A percentile compares a stretch with the other conserved stretches of the same genome.
These are phyloP conservation scores for Talaromyces sp. DNA, from an alignment of 2,329 filamentous ascomycete genomes.

Conservation along the genomic window DNA sequence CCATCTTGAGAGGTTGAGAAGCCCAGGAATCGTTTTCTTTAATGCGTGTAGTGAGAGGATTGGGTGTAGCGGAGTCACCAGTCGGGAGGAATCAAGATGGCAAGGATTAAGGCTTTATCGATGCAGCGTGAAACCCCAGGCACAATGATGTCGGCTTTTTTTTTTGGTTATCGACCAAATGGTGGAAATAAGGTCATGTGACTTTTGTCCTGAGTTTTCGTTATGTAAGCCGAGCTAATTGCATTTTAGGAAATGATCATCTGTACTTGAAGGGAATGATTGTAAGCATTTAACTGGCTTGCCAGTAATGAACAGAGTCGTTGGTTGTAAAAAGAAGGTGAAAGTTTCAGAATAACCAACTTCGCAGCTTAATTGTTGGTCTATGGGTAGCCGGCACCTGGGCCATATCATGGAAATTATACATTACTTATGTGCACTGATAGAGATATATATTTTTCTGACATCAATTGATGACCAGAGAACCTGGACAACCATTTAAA, in stretches of 20 bases:
- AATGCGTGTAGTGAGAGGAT: background rate
- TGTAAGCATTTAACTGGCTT: background rate
- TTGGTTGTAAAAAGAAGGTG: background rate
- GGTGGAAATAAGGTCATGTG: background rate
- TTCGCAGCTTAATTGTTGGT: background rate
- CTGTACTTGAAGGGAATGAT: background rate
- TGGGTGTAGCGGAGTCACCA: background rate
- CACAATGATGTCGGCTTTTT: background rate
- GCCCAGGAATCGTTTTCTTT: background rate
- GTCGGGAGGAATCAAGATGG: background rate
- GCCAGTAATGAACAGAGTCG: too few relatives aligned
- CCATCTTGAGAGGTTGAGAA: conserved; percentile 43
- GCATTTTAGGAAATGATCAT: background rate
- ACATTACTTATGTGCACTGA: too few relatives aligned
- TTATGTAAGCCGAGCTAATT: background rate
- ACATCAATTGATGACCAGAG: too few relatives aligned
- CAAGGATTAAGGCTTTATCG: background rate
- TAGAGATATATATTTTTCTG: too few relatives aligned
- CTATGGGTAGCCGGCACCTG: too few relatives aligned
- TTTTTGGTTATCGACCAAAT: background rate
- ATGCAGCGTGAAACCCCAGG: background rate
- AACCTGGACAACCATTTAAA: too few relatives aligned
- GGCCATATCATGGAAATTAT: too few relatives aligned
- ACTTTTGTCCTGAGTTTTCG: background rate
- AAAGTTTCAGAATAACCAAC: background rate